phyloP scores from a whole-genome alignment of 306 rosid genomes.

The Vicia faba region DNA sequence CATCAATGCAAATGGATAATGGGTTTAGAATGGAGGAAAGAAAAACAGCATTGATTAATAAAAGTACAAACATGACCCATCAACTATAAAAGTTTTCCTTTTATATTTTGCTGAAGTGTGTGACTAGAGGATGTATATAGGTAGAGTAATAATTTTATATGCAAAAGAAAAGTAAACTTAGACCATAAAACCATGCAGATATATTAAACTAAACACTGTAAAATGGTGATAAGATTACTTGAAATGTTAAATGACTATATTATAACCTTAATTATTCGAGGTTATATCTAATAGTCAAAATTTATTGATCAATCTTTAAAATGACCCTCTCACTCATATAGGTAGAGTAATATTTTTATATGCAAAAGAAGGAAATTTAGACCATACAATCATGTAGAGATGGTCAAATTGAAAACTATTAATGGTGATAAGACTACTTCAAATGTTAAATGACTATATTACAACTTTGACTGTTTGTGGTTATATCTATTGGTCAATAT shows the following conservation, averaged over 20 bases:
- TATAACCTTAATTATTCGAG: background rate
- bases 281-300: background rate
- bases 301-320: background rate
- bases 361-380: background rate
- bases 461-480: background rate
- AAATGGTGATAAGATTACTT: background rate
- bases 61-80: slow-evolving; percentile 20
- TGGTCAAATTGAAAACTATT: too few species aligned
- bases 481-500: background rate
- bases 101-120: background rate
- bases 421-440: too few species aligned
- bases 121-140: background rate
- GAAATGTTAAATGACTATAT: background rate
- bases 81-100: slow-evolving; percentile 18
- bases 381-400: slow-evolving; percentile 9
- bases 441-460: background rate
- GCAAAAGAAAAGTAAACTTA: background rate
- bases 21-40: slow-evolving; percentile 13
- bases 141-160: background rate
- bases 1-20: slow-evolving; percentile 25
- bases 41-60: slow-evolving; percentile 14
- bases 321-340: slow-evolving; percentile 10
- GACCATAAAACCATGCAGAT: background rate
- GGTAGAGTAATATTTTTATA: background rate
- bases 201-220: background rate